These are phyloP conservation scores for Lentinula raphanica DNA, from an alignment of 768 basidiomycete genomes.

Conservation along the genomic window DNA sequence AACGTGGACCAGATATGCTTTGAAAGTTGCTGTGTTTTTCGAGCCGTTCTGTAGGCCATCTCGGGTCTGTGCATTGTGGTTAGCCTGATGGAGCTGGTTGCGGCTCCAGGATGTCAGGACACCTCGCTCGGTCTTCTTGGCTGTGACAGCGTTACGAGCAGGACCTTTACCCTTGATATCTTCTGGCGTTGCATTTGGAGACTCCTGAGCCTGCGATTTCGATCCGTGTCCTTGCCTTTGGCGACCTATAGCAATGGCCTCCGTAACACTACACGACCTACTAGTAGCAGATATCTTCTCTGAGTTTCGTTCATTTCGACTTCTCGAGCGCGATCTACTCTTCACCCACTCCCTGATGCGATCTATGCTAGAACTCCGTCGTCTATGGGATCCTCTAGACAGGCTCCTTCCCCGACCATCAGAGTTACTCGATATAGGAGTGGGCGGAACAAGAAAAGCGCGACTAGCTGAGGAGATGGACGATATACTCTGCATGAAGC, in stretches of 20 bases:
- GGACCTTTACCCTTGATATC: not conserved
- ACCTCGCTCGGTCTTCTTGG: not conserved
- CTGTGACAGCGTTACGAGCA: not conserved
- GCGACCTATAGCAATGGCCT: not conserved
- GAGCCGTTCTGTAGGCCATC: too few species aligned
- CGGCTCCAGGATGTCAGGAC: slow-evolving; percentile 1
- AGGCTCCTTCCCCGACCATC: not conserved
- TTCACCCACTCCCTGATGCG: not conserved
- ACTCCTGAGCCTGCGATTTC: too few species aligned
- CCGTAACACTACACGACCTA: too few species aligned
- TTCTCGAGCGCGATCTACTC: slow-evolving; percentile 2
- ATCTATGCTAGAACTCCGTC: not conserved
- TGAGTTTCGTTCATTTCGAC: not conserved
- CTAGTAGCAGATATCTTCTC: not conserved
- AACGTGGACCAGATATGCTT: not conserved
- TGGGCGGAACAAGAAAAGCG: not conserved
- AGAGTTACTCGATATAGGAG: not conserved
- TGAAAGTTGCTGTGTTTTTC: not conserved
- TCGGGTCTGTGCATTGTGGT: not conserved
- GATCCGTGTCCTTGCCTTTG: not conserved
- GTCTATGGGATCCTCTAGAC: not conserved
- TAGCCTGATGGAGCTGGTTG: not conserved
- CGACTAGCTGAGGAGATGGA: not conserved
- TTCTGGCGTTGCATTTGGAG: too few species aligned
- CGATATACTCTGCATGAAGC: not conserved